Evolutionary conservation across 1,284 basidiomycete species (phyloP), one percentile per base, ranked within the genome.

Genomic region (Apiotrichum brassicae): DNA sequence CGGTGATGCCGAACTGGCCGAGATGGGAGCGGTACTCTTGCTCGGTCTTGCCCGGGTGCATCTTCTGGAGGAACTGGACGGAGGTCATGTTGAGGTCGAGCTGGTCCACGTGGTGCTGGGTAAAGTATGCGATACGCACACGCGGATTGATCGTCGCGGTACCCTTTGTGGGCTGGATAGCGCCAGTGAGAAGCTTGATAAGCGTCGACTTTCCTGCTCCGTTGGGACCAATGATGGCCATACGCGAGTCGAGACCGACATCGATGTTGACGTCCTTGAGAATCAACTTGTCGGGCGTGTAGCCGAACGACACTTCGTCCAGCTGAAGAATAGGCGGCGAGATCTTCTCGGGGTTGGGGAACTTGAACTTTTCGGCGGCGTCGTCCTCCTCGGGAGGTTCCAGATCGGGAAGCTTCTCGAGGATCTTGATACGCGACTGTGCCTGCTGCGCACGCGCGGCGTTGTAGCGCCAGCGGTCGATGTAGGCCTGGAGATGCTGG

Each of bases 1-100:
- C 94, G 54, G 89, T 97, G 65, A 97, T 95, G 61, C 97, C 94
- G 76, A 98, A 98, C 52, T 92, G 90, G n/a, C 95, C 95, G 14
- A 99, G 78, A 76, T 97, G 94, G 33, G 76, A 75, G 56, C 95
- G 82, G 71, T 98, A 98, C 71, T 98, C 95, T 69, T 97, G 94
- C 71, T 97, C 95, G 6, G 83, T 89, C 74, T 86, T 87, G 2
- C 95, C 95, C 0, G 95, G 95, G 77, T 88, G 97, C 64, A 82
- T 87, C 35, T 83, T 82, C 18, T 89, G 87, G 25, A 98, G 76
- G 77, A 97, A 97, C 60, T 88, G 85, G 8, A 98, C 95, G 0
- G 93, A 87, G 13, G 83, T 85, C 79, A 94, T 81, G 4, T 79
- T 80, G 0, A 91, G 82, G 51, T 85, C 82, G 50, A 99, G 81